Percentiles rank a stretch among this genome's conserved stretches.
phyloP scores from a whole-genome alignment of 768 basidiomycete genomes.

The Serendipita sp. region DNA sequence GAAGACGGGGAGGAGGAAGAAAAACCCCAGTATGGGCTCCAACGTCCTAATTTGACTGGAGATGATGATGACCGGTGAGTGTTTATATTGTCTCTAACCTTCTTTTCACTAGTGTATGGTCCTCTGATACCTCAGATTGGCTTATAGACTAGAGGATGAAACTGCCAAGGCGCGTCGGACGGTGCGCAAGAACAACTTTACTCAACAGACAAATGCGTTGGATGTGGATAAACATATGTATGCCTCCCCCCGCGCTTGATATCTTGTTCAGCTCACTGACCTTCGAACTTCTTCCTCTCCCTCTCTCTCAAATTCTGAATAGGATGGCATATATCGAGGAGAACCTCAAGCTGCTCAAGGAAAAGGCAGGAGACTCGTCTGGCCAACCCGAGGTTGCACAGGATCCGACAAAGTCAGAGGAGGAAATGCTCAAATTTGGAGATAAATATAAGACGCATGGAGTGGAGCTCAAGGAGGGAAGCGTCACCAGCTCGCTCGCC shows the following conservation, averaged over 20 bases:
- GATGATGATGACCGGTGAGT: constrained; percentile 47
- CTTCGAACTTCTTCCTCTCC: background rate
- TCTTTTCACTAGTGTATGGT: constrained; percentile 6
- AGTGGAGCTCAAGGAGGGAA: constrained; percentile 64
- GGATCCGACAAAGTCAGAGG: constrained; percentile 31
- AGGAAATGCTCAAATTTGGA: constrained; percentile 53
- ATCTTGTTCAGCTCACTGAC: background rate
- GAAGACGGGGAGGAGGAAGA: constrained; percentile 27
- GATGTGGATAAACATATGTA: constrained; percentile 99
- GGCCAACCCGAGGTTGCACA: constrained; percentile 24
- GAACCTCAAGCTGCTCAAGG: constrained; percentile 63
- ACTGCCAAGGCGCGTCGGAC: constrained; percentile 57
- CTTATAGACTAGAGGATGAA: constrained; percentile 41
- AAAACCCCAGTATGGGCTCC: constrained; percentile 36
- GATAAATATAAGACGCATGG: constrained; percentile 26
- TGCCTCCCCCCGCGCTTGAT: constrained; percentile 19
- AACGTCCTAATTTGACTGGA: constrained; percentile 23
- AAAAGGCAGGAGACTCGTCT: constrained; percentile 30
- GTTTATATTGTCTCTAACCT: too few species aligned
- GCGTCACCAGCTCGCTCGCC: constrained; percentile 77
- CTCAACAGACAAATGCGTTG: constrained; percentile 87
- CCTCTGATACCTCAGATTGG: constrained; percentile 22
- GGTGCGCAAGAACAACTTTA: constrained; percentile 83
- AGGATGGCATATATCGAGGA: constrained; percentile 99
- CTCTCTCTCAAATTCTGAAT: too few species aligned